A percentile compares a stretch with the other conserved stretches of the same genome.
Evolutionary conservation across 495 filamentous ascomycete species (phyloP).

Genomic region (Neurospora sp.): DNA sequence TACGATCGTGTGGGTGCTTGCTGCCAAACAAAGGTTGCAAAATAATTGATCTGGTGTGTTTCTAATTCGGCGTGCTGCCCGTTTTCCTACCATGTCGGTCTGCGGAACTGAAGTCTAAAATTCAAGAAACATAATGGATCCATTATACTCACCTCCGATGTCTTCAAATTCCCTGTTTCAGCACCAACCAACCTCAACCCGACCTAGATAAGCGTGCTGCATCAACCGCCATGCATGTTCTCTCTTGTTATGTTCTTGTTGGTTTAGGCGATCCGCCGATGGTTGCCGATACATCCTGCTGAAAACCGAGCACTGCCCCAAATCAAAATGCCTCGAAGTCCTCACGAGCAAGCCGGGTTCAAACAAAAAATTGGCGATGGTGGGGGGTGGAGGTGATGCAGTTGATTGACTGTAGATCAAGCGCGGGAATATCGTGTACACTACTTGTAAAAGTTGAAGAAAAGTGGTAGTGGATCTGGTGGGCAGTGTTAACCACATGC

Average conservation of each 20-base stretch:
- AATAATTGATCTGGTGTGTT: no score
- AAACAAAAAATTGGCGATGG: background rate
- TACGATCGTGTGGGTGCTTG: no score
- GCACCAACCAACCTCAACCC: background rate
- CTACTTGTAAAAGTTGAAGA: background rate
- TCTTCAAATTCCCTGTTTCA: no score
- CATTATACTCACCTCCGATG: background rate
- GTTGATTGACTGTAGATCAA: background rate
- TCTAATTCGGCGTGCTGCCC: no score
- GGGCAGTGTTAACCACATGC: background rate
- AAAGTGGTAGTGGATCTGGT: background rate
- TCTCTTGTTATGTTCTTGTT: background rate
- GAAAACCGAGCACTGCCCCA: background rate
- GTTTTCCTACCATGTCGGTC: background rate
- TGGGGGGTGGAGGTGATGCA: background rate
- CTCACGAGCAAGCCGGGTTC: background rate
- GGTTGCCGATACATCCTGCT: background rate
- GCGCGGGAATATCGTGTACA: background rate
- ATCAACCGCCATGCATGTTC: background rate
- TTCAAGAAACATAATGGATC: background rate
- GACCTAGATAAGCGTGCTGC: background rate
- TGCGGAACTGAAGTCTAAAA: no score
- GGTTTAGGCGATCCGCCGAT: no score
- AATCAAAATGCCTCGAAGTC: background rate
- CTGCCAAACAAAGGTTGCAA: no score